Conservation (phyloP, 208 protist species). For the Leishmania tropica region DNA sequence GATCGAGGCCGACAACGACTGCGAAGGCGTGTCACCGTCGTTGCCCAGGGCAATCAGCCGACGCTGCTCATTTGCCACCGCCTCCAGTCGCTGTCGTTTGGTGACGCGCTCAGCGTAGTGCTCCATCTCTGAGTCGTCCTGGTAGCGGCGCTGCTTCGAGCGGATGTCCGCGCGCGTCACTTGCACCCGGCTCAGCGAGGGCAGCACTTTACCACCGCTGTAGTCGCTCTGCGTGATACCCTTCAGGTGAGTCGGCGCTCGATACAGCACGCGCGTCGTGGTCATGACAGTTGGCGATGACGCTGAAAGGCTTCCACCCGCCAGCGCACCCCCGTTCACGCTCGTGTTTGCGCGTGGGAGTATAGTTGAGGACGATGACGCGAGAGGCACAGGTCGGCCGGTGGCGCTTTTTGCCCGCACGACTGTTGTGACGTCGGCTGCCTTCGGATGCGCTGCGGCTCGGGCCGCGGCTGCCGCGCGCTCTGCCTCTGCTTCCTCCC, state of each 20-base stretch:
- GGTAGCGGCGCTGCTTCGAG: slow-evolving; percentile 59
- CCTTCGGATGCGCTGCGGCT: not conserved
- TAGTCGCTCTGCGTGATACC: slow-evolving; percentile 50
- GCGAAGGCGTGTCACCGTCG: not conserved
- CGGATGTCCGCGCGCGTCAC: slow-evolving; percentile 63
- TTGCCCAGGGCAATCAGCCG: not conserved
- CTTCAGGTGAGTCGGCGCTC: slow-evolving; percentile 23
- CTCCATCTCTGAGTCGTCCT: slow-evolving; percentile 59
- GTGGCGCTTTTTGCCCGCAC: not conserved
- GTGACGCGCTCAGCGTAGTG: slow-evolving; percentile 40
- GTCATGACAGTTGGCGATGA: not conserved
- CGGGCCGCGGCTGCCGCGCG: not conserved
- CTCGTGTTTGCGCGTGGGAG: not conserved
- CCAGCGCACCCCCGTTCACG: not conserved
- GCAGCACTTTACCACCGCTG: slow-evolving; percentile 61
- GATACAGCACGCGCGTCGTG: slow-evolving; percentile 24
- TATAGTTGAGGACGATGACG: not conserved
- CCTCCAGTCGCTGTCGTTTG: slow-evolving; percentile 63
- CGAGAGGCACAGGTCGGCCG: not conserved
- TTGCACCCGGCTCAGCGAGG: slow-evolving; percentile 63
- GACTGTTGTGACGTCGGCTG: not conserved
- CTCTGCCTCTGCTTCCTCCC: slow-evolving; percentile 10
- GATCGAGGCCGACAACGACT: not conserved
- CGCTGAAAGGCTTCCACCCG: not conserved
- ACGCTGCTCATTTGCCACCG: slow-evolving; percentile 36